A percentile compares a stretch with the other conserved stretches of the same genome.
Evolutionary conservation across 768 basidiomycete genomes (phyloP).

Genomic region (Lentinus tigrinus): DNA sequence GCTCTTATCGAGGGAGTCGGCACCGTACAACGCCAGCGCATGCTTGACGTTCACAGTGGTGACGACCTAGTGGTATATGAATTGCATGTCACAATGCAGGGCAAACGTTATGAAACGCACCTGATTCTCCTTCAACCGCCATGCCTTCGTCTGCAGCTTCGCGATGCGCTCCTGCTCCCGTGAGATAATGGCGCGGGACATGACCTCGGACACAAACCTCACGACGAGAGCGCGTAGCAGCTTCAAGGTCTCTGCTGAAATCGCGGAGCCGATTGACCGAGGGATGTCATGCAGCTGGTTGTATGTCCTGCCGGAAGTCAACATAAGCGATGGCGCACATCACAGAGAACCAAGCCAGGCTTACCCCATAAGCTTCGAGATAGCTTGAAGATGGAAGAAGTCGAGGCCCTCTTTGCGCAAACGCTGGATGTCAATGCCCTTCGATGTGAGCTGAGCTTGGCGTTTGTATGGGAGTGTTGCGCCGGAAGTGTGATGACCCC

Average conservation of each 20-base stretch:
- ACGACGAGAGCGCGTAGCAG: slow-evolving; percentile 45
- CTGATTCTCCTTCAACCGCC: slow-evolving; percentile 46
- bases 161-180: slow-evolving; percentile 58
- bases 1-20: slow-evolving; percentile 35
- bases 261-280: slow-evolving; percentile 27
- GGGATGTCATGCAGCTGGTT: slow-evolving; percentile 28
- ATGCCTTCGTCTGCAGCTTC: slow-evolving; percentile 60
- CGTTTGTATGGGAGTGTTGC: slow-evolving; percentile 46
- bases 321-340: background rate
- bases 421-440: slow-evolving; percentile 45
- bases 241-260: slow-evolving; percentile 50
- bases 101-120: slow-evolving; percentile 31
- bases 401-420: slow-evolving; percentile 45
- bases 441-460: slow-evolving; percentile 38
- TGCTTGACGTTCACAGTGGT: slow-evolving; percentile 41
- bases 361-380: slow-evolving; percentile 43
- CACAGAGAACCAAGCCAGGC: slow-evolving; percentile 12
- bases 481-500: slow-evolving; percentile 33
- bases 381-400: slow-evolving; percentile 43
- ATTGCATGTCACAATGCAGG: background rate
- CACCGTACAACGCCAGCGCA: slow-evolving; percentile 49
- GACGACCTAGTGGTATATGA: slow-evolving; percentile 36
- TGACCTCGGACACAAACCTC: slow-evolving; percentile 50
- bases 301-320: slow-evolving; percentile 25
- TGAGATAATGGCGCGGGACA: slow-evolving; percentile 50